These are phyloP conservation scores for Penicillium sp. DNA, from an alignment of 2,329 filamentous ascomycete genomes.

Conservation along the genomic window DNA sequence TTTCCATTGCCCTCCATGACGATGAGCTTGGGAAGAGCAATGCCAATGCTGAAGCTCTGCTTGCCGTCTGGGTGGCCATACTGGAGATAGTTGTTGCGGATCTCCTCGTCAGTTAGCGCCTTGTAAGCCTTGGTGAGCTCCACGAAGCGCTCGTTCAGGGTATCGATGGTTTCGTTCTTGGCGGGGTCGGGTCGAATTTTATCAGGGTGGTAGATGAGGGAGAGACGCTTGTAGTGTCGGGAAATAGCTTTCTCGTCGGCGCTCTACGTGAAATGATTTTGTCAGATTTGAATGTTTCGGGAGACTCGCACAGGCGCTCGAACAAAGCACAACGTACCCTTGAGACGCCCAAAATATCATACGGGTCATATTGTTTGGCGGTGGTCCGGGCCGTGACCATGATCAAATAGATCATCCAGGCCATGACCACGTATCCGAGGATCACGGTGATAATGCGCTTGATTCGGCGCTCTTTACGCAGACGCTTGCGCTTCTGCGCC, in stretches of 20 bases:
- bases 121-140: slow-evolving; percentile 98
- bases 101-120: slow-evolving; percentile 91
- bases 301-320: not conserved
- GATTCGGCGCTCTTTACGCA: slow-evolving; percentile 80
- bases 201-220: slow-evolving; percentile 84
- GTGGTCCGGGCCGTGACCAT: slow-evolving; percentile 65
- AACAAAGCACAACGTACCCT: slow-evolving; percentile 53
- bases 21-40: slow-evolving; percentile 88
- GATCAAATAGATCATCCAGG: slow-evolving; percentile 88
- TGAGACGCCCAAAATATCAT: slow-evolving; percentile 83
- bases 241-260: slow-evolving; percentile 88
- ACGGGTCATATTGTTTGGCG: slow-evolving; percentile 90
- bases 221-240: slow-evolving; percentile 80
- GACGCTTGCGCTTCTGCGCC: slow-evolving; percentile 75
- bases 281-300: not conserved
- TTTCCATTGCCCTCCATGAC: slow-evolving; percentile 91
- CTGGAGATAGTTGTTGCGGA: slow-evolving; percentile 94
- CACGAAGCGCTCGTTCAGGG: slow-evolving; percentile 81
- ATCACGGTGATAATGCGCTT: slow-evolving; percentile 76
- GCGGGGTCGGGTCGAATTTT: slow-evolving; percentile 77
- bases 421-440: slow-evolving; percentile 76
- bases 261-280: slow-evolving; percentile 50
- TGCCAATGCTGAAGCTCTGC: slow-evolving; percentile 96
- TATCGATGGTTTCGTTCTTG: slow-evolving; percentile 85
- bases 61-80: slow-evolving; percentile 97